Base-by-base conservation (phyloP, 1,139 yeast genomes). In the Debaryomyces psychrophilus region DNA sequence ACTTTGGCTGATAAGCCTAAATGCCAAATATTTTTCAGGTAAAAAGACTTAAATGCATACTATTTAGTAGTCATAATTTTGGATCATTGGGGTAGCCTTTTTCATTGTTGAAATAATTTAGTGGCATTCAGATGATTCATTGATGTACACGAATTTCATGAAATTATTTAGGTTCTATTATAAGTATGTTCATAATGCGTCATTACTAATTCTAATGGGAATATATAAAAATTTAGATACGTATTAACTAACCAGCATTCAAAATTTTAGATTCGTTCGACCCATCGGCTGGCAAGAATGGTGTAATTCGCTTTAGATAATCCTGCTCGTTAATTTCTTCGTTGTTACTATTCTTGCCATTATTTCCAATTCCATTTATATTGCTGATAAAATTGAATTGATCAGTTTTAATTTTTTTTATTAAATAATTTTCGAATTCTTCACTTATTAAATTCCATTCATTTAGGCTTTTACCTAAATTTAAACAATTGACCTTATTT, bases 381-480 rank as follows among this genome's bases (percentile, higher is more conserved):
- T 38, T 38, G 23, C 34, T 38, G 44, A 52, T 51, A 47, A 56
- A 46, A 49, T 64, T 64, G 43, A 68, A 61, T 41, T 64, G 69
- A 50, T 72, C 77, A 11, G 63, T 56, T 45, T 71, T 76, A 31
- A 73, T 65, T 42, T 69, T 63, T 17, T 58, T 60, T 41, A 71
- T 65, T 55, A 83, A 71, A 59, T 75, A 86, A 37, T 65, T 64
- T 56, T 83, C 87, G 60, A 82, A 85, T 57, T 84, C 88, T 2
- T 72, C 70, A 25, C 84, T 83, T 31, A 76, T 64, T 3, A 54
- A 45, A 46, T 77, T 76, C 85, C 90, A 83, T 57, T 87, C 93
- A 51, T 81, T 81, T 45, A 87, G 60, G n/a, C 87, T 73, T 48
- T 81, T 75, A 7, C 90, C 92, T 26, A 84, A 68, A 49, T 79